Percentiles rank a stretch among this genome's conserved stretches.
These are phyloP conservation scores for Clarireedia paspali DNA, from an alignment of 2,329 filamentous ascomycete species.

Conservation along the genomic window DNA sequence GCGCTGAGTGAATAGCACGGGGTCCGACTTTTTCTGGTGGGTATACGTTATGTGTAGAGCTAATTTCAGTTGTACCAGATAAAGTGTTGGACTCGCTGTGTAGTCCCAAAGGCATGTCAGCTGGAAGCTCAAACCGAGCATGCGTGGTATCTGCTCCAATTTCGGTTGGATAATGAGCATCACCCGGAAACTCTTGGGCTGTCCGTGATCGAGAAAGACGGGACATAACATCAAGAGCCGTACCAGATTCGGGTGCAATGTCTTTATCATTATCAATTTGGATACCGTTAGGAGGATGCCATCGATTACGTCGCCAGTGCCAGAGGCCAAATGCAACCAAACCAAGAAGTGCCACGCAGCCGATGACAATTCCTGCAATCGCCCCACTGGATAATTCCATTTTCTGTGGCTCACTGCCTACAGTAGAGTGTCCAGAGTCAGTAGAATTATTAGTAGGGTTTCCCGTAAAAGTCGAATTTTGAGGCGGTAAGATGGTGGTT, in stretches of 20 bases:
- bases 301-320: constrained; percentile 19
- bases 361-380: constrained; percentile 23
- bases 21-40: neutral
- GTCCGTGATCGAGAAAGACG: neutral
- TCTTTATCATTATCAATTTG: neutral
- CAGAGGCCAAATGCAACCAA: constrained; percentile 9
- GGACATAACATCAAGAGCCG: constrained; percentile 39
- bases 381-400: constrained; percentile 15
- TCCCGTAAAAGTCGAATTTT: constrained; percentile 23
- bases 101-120: constrained; percentile 18
- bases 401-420: neutral
- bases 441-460: constrained; percentile 1
- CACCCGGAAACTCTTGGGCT: constrained; percentile 45
- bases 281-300: constrained; percentile 3
- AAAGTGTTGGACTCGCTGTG: constrained; percentile 21
- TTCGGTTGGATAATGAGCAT: constrained; percentile 39
- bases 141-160: constrained; percentile 20
- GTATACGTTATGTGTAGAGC: neutral
- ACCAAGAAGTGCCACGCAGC: constrained; percentile 7
- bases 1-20: neutral
- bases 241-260: neutral
- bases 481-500: constrained; percentile 15
- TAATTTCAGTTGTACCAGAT: constrained; percentile 18
- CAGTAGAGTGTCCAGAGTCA: neutral
- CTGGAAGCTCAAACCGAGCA: constrained; percentile 11